Evolutionary conservation across 768 basidiomycete genomes (phyloP), one percentile per base, ranked within the genome.

Genomic region (Lactarius quietus): DNA sequence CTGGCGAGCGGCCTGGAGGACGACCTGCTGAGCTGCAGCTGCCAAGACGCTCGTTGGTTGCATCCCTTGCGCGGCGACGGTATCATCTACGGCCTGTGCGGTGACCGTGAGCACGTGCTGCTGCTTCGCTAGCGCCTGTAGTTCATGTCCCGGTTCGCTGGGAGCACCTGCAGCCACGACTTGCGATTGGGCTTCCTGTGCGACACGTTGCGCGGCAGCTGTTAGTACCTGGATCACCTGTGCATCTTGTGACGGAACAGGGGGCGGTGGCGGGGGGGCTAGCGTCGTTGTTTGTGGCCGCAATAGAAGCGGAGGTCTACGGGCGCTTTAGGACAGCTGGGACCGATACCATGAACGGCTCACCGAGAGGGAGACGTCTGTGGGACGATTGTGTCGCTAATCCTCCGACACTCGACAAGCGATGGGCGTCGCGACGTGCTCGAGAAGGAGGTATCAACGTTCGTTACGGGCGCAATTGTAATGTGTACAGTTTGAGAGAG

Each of bases 181-280:
- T 71, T 90, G 88, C 7, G 84, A 85, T 68, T 89, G 86, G 3
- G 83, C 86, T 72, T 89, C 86, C 72, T 88, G 86, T 14, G 87
- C 88, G 28, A 93, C 88, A 52, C 88, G 87, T 70, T 90, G 87
- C 36, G 88, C 90, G 55, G 89, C 89, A 60, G 82, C 84, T 62
- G 89, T 88, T 64, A 93, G 75, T 43, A 93, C 91, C 66, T 87
- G 85, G 58, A 90, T 87, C 57, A 93, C 88, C 70, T 89, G 87
- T 18, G 84, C 86, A 67, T 90, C 87, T 63, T 80, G 82, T 51
- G 76, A 79, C 12, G 78, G 71, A 51, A 79, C 75, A 10, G 78
- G 73, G 58, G 51, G 67, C 28, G 76, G 72, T 18, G 70, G 64
- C 20, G 66, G 51, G 7, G 79, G 70, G 35, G 74, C 70, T 26